Conservation (phyloP, 208 protist species). For the Acanthamoeba triangularis region DNA sequence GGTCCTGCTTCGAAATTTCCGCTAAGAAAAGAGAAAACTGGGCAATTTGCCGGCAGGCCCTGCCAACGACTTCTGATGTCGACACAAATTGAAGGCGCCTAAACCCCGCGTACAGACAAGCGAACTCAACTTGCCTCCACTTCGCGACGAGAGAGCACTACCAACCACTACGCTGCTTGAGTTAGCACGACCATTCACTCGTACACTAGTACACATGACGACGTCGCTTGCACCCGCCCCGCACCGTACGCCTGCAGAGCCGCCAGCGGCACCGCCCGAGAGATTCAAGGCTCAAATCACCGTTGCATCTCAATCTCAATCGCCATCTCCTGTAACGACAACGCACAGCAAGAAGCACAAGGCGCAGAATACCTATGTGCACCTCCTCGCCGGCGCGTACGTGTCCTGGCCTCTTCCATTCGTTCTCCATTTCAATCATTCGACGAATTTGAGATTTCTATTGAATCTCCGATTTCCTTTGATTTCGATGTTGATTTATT, state of each 20-base stretch:
- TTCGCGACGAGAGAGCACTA: neutral
- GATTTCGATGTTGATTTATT: neutral
- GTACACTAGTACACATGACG: neutral
- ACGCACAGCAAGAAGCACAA: neutral
- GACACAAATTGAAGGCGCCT: neutral
- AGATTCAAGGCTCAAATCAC: conserved; percentile 12
- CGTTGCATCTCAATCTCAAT: neutral
- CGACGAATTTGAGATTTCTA: conserved; percentile 49
- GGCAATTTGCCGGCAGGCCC: neutral
- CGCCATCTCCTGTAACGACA: neutral
- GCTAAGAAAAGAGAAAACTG: neutral
- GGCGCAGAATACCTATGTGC: conserved; percentile 16
- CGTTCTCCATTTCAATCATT: conserved; percentile 21
- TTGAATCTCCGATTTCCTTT: neutral
- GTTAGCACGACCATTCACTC: neutral
- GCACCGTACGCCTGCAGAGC: neutral
- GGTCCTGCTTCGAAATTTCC: neutral
- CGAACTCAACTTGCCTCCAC: neutral
- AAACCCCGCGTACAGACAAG: neutral
- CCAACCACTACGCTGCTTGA: neutral
- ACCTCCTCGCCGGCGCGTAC: conserved; percentile 42
- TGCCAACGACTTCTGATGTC: neutral
- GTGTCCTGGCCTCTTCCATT: neutral
- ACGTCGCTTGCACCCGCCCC: neutral
- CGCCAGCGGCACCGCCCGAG: neutral